Base-by-base conservation (phyloP, 768 basidiomycete species). In the Favolaschia claudopus region DNA sequence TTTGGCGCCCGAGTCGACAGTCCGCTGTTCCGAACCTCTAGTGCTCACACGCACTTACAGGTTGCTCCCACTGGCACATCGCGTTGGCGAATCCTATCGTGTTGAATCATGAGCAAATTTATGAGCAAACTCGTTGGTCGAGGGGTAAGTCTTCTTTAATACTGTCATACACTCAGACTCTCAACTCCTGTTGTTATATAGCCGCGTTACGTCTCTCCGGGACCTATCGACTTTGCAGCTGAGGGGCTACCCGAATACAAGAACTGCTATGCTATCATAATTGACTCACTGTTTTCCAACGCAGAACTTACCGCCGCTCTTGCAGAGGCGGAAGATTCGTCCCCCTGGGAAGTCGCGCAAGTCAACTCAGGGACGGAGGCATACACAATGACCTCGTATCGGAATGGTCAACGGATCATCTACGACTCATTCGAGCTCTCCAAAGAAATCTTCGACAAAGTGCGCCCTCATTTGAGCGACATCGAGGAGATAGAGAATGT, bases 351-450 rank as follows among this genome's bases (percentile, higher is more conserved):
- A n/a, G 28, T 55, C 20, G 62, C 62, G 6, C 39, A 55, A n/a
- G 22, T 63, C 5, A 63, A 63, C 62, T 20, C 24, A 3, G 51
- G 46, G 24, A 1, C 29, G 24, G 27, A 40, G 1, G 48, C 49
- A 14, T 42, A n/a, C 17, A 58, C 55, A 1, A 38, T 46, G 45
- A 48, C 55, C 3, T 42, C 49, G 25, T 62, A 62, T 34, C 55
- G 61, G 20, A 57, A 54, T 33, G 55, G 61, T 8, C 50, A 62
- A 29, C 61, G 61, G 32, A 62, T 62, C 55, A 42, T 62, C 31
- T 62, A 62, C 51, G 61, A 62, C 43, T 57, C 61, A 19, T 24
- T 45, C 51, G 50, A 52, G 33, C 61, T 62, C 8, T 63, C 57
- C 5, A 28, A 43, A 25, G 9, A 42, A 40, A 49, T 63, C 15